phyloP scores from a whole-genome alignment of 257 asterid species.

The Solanum etuberosum region DNA sequence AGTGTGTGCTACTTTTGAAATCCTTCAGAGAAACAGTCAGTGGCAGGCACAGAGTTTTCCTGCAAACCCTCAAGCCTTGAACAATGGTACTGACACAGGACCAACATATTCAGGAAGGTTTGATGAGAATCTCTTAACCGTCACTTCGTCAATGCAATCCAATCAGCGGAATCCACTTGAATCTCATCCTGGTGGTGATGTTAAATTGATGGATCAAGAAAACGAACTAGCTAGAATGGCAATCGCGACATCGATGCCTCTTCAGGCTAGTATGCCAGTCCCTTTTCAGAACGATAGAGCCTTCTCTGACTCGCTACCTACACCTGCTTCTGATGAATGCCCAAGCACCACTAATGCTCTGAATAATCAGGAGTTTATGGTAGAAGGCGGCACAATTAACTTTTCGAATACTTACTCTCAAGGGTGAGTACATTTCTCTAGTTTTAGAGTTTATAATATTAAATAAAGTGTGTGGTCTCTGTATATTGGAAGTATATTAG shows the following conservation, averaged over 20 bases:
- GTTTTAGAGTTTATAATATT: not conserved
- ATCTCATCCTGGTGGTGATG: not conserved
- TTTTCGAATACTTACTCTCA: not conserved
- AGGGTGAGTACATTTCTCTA: not conserved
- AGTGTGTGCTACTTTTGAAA: not conserved
- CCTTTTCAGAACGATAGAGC: not conserved
- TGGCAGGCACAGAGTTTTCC: not conserved
- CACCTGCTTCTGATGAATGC: not conserved
- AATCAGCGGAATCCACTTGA: not conserved
- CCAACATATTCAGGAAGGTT: not conserved
- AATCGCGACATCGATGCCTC: not conserved
- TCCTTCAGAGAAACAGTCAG: not conserved
- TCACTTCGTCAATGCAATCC: not conserved
- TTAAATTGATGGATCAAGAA: not conserved
- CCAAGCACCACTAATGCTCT: not conserved
- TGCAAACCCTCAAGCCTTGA: not conserved
- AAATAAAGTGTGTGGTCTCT: not conserved
- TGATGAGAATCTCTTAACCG: not conserved
- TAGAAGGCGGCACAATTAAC: not conserved
- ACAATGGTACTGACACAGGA: not conserved
- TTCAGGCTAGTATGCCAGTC: not conserved
- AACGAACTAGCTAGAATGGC: not conserved
- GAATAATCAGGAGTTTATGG: not conserved
- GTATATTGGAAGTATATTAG: not conserved
- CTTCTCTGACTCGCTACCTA: not conserved